Evolutionary conservation across 257 asterid species (phyloP).

Genomic region (Solanum pinnatisectum): DNA sequence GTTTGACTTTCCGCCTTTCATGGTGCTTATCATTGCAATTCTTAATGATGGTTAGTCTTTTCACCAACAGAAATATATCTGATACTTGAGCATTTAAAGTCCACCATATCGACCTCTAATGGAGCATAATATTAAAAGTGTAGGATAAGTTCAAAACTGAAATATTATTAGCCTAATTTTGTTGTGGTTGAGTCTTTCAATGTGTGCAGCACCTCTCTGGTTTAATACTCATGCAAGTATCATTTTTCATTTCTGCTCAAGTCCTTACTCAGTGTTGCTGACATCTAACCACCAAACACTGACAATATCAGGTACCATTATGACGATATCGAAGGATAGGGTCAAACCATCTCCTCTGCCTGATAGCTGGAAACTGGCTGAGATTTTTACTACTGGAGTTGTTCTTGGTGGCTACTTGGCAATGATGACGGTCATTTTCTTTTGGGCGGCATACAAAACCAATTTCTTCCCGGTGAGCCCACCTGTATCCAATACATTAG

Average conservation of each 20-base stretch:
- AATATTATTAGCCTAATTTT: not conserved
- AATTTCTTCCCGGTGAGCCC: conserved; percentile 71
- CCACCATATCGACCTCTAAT: not conserved
- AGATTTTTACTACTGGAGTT: conserved; percentile 29
- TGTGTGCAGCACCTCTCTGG: not conserved
- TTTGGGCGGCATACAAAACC: conserved; percentile 91
- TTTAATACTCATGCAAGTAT: not conserved
- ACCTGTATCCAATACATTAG: not conserved
- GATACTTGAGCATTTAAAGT: not conserved
- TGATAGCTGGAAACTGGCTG: conserved; percentile 37
- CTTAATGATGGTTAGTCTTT: conserved; percentile 73
- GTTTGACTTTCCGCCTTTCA: conserved; percentile 95
- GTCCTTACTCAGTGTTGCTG: not conserved
- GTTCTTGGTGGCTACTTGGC: conserved; percentile 30
- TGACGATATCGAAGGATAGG: conserved; percentile 36
- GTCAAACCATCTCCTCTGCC: conserved; percentile 34
- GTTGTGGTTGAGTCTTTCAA: not conserved
- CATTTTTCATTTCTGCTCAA: not conserved
- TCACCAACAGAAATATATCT: not conserved
- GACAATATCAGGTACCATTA: conserved; percentile 21
- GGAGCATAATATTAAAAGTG: not conserved
- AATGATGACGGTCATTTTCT: conserved; percentile 68
- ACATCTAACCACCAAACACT: not conserved
- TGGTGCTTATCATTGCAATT: conserved; percentile 98
- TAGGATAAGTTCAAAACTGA: not conserved